phyloP scores from a whole-genome alignment of 345 rosid species.

The Cardamine resedifolia region DNA sequence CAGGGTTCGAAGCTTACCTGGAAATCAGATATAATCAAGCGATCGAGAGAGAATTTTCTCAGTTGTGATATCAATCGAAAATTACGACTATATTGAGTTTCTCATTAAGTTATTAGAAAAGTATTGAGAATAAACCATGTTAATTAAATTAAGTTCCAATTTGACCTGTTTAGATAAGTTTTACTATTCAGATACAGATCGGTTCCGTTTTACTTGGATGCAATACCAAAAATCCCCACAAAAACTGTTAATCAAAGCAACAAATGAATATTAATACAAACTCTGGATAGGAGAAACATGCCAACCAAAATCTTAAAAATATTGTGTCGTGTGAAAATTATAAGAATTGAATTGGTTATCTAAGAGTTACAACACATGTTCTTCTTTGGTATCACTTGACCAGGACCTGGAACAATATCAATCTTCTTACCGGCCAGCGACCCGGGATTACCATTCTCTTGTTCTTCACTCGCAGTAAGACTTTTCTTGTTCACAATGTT shows the following conservation, averaged over 20 bases:
- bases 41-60: neutral
- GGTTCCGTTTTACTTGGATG: neutral
- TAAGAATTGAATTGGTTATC: slow-evolving; percentile 17
- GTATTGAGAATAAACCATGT: neutral
- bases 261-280: neutral
- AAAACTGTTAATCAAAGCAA: slow-evolving; percentile 15
- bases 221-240: neutral
- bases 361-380: slow-evolving; percentile 59
- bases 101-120: neutral
- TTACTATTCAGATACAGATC: neutral
- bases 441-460: slow-evolving; percentile 51
- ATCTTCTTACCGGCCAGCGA: slow-evolving; percentile 70
- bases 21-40: neutral
- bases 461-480: slow-evolving; percentile 52
- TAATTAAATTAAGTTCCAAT: neutral
- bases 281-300: neutral
- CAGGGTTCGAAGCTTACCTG: neutral
- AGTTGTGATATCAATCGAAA: neutral
- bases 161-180: neutral
- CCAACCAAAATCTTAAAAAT: slow-evolving; percentile 10
- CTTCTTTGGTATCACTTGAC: slow-evolving; percentile 62
- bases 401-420: slow-evolving; percentile 62
- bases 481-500: slow-evolving; percentile 74
- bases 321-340: neutral
- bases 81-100: neutral